phyloP scores from a whole-genome alignment of 2,329 filamentous ascomycete species.

The Reticulascus tulasneorum region DNA sequence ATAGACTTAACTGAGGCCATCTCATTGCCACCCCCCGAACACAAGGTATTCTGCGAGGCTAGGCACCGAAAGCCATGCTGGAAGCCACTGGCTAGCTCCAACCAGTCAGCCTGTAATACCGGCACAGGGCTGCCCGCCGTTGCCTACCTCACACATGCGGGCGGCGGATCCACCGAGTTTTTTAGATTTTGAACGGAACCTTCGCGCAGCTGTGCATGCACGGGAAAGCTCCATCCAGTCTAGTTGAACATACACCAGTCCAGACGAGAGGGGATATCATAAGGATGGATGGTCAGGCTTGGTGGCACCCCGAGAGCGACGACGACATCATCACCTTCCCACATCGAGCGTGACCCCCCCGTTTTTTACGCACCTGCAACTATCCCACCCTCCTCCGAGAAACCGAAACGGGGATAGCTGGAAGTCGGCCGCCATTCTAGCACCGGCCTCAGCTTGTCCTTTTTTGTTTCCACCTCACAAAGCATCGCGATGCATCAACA shows the following conservation, averaged over 20 bases:
- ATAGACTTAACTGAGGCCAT: no score
- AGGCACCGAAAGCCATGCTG: slow-evolving; percentile 11
- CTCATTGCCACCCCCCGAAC: no score
- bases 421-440: background rate
- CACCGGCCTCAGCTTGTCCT: background rate
- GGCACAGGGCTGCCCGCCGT: slow-evolving; percentile 3
- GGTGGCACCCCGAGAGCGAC: slow-evolving; percentile 10
- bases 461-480: background rate
- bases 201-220: no score
- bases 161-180: no score
- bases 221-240: no score
- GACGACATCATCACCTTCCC: slow-evolving; percentile 4
- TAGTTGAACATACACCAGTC: background rate
- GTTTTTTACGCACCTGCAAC: slow-evolving; percentile 1
- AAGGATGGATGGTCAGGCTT: slow-evolving; percentile 15
- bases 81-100: slow-evolving; percentile 10
- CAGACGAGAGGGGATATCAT: slow-evolving; percentile 1
- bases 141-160: slow-evolving; percentile 5
- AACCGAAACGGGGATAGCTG: no score
- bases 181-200: no score
- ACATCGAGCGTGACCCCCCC: background rate
- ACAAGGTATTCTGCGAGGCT: no score
- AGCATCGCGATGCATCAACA: slow-evolving; percentile 83
- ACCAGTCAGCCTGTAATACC: slow-evolving; percentile 5
- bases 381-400: background rate